Evolutionary conservation across 768 basidiomycete genomes (phyloP).

Genomic region (Termitomyces sp.): DNA sequence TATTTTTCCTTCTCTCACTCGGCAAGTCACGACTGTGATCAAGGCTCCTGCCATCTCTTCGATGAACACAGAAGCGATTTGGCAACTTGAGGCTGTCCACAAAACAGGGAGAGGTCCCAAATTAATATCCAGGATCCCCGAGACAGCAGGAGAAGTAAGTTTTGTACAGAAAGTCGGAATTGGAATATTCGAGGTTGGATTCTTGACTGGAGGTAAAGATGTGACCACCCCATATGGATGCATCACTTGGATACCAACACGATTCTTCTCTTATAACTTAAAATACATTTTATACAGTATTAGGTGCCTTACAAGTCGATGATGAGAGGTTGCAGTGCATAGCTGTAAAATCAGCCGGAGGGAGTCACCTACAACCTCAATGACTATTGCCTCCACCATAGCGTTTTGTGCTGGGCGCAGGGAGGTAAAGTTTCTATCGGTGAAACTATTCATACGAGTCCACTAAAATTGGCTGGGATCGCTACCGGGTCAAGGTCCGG

Average conservation of each 20-base stretch:
- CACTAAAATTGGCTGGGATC: neutral
- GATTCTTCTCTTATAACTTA: neutral
- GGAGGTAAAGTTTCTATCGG: neutral
- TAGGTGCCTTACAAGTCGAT: neutral
- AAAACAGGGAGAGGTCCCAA: slow-evolving; percentile 6
- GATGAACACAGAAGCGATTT: slow-evolving; percentile 22
- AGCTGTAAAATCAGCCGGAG: too few relatives aligned
- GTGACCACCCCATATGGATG: slow-evolving; percentile 44
- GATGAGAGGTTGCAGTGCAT: neutral
- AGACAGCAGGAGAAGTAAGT: slow-evolving; percentile 26
- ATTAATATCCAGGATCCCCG: slow-evolving; percentile 32
- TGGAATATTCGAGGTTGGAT: slow-evolving; percentile 51
- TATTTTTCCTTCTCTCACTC: slow-evolving; percentile 29
- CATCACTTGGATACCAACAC: slow-evolving; percentile 33
- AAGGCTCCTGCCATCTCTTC: slow-evolving; percentile 32
- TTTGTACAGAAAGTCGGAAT: slow-evolving; percentile 23
- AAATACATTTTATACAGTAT: neutral
- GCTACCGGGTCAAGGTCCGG: neutral
- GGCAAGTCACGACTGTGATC: slow-evolving; percentile 43
- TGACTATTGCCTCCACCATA: neutral
- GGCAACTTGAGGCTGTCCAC: slow-evolving; percentile 37
- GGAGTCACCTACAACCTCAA: neutral
- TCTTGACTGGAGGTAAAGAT: slow-evolving; percentile 30
- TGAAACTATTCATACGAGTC: neutral
- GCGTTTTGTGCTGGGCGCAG: too few relatives aligned